Percentiles rank a stretch among this genome's conserved stretches.
phyloP scores from a whole-genome alignment of 805 yeast species.

The Maudiozyma serrabonitensis region DNA sequence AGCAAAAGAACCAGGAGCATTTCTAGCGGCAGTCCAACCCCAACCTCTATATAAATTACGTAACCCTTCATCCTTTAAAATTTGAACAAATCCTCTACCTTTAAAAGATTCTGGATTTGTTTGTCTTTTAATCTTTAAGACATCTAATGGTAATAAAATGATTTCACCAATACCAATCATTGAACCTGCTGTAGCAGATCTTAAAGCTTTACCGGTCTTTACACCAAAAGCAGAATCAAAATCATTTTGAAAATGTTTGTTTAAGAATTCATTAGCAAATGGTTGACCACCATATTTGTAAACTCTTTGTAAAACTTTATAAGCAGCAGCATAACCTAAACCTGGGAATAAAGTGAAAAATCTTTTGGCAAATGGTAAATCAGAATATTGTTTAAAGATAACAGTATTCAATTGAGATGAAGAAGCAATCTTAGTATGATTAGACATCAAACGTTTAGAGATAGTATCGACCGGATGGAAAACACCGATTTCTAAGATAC shows the following conservation, averaged over 20 bases:
- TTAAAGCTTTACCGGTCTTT: constrained; percentile 93
- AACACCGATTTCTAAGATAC: constrained; percentile 90
- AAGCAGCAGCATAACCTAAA: constrained; percentile 94
- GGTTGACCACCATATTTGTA: constrained; percentile 99
- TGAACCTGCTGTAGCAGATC: constrained; percentile 97
- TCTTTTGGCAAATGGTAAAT: constrained; percentile 59
- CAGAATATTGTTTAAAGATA: constrained; percentile 75
- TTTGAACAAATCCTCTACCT: constrained; percentile 91
- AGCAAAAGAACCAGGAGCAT: constrained; percentile 98
- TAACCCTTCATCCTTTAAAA: constrained; percentile 77
- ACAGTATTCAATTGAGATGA: constrained; percentile 68
- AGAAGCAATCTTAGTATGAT: constrained; percentile 58
- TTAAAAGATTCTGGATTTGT: constrained; percentile 99
- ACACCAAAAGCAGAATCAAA: constrained; percentile 78
- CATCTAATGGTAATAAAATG: constrained; percentile 89
- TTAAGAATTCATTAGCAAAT: constrained; percentile 86
- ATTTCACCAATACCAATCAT: constrained; percentile 97
- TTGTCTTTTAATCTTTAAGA: constrained; percentile 95
- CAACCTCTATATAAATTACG: constrained; percentile 91
- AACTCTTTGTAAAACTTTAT: constrained; percentile 92
- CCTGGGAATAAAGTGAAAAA: constrained; percentile 89
- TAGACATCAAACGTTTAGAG: constrained; percentile 89
- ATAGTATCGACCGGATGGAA: constrained; percentile 99
- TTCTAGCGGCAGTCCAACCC: constrained; percentile 99
- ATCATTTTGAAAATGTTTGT: constrained; percentile 55